A percentile compares a stretch with the other conserved stretches of the same genome.
Conservation (phyloP, 768 basidiomycete genomes). For the Fomitopsis pulvina region DNA sequence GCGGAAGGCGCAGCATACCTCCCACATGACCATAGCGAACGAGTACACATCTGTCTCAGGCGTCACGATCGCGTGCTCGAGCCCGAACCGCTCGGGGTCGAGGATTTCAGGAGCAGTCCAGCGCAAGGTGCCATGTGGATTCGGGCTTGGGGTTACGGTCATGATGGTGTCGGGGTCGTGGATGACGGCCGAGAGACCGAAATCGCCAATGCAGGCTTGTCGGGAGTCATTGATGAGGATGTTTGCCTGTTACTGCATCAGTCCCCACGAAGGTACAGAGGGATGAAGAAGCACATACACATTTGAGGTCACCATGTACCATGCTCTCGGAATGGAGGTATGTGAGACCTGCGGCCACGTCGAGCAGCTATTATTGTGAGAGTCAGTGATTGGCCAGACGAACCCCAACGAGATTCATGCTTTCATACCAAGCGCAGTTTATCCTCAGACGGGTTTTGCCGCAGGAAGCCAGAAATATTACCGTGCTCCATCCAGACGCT, state of each 20-base stretch:
- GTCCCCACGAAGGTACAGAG: background rate
- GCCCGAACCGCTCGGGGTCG: slow-evolving; percentile 1
- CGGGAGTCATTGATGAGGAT: slow-evolving; percentile 2
- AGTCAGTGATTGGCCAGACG: no score
- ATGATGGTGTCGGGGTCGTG: background rate
- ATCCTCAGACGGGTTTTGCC: background rate
- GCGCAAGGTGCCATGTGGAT: background rate
- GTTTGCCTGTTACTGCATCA: background rate
- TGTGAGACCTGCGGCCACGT: background rate
- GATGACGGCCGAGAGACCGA: background rate
- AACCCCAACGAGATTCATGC: no score
- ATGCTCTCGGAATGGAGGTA: slow-evolving; percentile 2
- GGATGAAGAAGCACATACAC: background rate
- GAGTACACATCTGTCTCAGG: slow-evolving; percentile 1
- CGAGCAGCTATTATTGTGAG: background rate
- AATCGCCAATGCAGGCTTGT: slow-evolving; percentile 1
- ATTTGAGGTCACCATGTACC: slow-evolving; percentile 6
- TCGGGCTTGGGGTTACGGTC: background rate
- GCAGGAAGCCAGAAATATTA: background rate
- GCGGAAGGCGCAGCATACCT: background rate
- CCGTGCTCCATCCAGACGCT: background rate
- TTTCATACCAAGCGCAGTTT: background rate
- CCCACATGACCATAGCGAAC: slow-evolving; percentile 2
- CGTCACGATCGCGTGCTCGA: background rate
- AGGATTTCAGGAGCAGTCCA: slow-evolving; percentile 8